phyloP scores from a whole-genome alignment of 129 eudicot genomes.

The Dittrichia graveolens region DNA sequence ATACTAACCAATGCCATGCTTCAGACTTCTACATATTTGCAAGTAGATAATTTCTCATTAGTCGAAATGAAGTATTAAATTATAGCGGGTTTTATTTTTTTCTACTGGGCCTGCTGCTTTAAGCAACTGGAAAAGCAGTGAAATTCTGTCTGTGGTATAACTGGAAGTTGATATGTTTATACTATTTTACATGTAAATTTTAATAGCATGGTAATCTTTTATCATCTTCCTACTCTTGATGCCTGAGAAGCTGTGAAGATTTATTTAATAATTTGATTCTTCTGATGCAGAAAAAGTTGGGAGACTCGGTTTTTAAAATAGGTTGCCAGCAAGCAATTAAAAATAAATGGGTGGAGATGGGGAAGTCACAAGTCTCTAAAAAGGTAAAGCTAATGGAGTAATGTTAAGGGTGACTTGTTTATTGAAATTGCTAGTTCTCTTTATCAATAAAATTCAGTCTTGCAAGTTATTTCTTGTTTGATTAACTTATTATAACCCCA shows the following conservation, averaged over 20 bases:
- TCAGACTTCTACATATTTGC: too few species aligned
- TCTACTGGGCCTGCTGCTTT: too few species aligned
- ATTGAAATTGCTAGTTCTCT: slow-evolving; percentile 16
- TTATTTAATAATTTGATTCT: slow-evolving; percentile 23
- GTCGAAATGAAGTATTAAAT: too few species aligned
- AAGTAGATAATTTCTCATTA: too few species aligned
- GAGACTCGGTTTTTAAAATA: slow-evolving; percentile 55
- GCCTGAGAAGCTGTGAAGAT: slow-evolving; percentile 1
- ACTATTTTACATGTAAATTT: not conserved
- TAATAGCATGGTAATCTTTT: not conserved
- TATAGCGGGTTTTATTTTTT: too few species aligned
- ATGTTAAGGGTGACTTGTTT: not conserved
- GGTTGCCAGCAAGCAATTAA: slow-evolving; percentile 74
- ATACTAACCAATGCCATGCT: too few species aligned
- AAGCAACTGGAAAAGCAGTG: too few species aligned
- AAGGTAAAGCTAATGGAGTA: slow-evolving; percentile 60
- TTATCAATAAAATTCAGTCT: not conserved
- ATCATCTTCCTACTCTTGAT: not conserved
- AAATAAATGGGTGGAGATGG: slow-evolving; percentile 87
- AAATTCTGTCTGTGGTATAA: too few species aligned
- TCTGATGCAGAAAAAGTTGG: slow-evolving; percentile 68
- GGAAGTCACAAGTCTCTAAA: slow-evolving; percentile 56
- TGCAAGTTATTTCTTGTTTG: not conserved
- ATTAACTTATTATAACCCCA: too few species aligned
- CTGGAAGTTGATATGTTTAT: not conserved